These are phyloP conservation scores for Withania somnifera DNA, from an alignment of 305 asterid genomes.

Conservation along the genomic window DNA sequence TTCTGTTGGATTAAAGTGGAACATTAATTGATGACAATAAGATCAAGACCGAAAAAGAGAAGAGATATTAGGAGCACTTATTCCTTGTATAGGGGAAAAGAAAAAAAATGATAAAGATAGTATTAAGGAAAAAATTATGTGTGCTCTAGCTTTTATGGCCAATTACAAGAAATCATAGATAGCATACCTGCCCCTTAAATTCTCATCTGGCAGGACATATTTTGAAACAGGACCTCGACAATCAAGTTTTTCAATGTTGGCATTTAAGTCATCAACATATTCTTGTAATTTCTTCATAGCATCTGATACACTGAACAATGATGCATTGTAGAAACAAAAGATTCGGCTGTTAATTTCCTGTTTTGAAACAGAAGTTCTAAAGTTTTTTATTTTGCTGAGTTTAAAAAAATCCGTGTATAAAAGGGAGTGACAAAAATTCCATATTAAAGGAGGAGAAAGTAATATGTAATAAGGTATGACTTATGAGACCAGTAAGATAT, in stretches of 20 bases:
- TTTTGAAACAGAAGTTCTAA: neutral
- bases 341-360: neutral
- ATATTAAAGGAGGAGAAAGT: neutral
- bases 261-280: conserved; percentile 73
- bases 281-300: conserved; percentile 61
- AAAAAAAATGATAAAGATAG: neutral
- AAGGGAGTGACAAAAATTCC: neutral
- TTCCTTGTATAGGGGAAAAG: neutral
- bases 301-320: conserved; percentile 57
- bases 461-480: neutral
- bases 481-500: neutral
- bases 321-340: neutral
- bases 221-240: conserved; percentile 79
- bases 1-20: conserved; percentile 24
- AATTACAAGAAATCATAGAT: neutral
- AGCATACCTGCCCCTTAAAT: conserved; percentile 77
- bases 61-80: too few species aligned
- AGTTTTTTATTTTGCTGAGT: neutral
- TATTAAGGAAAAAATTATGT: neutral
- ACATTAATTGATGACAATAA: neutral
- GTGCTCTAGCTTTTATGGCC: neutral
- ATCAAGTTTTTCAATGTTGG: conserved; percentile 64
- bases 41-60: too few species aligned
- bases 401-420: neutral
- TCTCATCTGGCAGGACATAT: conserved; percentile 82